These are phyloP conservation scores for Pisolithus orientalis DNA, from an alignment of 768 basidiomycete species.

Conservation along the genomic window DNA sequence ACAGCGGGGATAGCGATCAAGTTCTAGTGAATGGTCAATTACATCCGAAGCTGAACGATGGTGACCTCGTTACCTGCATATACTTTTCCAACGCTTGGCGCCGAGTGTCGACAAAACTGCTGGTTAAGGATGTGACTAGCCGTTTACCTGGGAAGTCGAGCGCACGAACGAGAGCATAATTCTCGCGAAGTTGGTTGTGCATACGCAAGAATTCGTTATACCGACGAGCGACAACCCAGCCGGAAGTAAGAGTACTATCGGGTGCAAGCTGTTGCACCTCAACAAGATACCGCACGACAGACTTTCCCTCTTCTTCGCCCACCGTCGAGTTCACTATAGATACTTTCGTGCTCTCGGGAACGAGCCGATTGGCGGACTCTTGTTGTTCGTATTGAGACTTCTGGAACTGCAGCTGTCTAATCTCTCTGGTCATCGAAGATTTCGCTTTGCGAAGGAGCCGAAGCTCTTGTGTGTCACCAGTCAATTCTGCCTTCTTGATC, in stretches of 20 bases:
- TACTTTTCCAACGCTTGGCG: conserved; percentile 81
- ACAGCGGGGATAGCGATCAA: conserved; percentile 67
- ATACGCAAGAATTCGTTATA: conserved; percentile 94
- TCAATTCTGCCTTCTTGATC: conserved; percentile 92
- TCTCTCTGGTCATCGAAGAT: conserved; percentile 72
- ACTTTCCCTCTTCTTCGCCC: conserved; percentile 80
- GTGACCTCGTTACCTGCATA: conserved; percentile 57
- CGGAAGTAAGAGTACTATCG: conserved; percentile 74
- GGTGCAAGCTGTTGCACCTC: conserved; percentile 85
- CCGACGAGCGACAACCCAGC: conserved; percentile 89
- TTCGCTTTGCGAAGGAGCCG: conserved; percentile 77
- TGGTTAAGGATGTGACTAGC: conserved; percentile 82
- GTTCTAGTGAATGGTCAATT: conserved; percentile 38
- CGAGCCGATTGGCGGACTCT: conserved; percentile 81
- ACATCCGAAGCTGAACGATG: conserved; percentile 1
- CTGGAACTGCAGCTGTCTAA: conserved; percentile 83
- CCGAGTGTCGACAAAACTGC: conserved; percentile 82
- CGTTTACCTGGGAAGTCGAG: conserved; percentile 92
- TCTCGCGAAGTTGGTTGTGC: conserved; percentile 80
- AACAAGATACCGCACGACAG: conserved; percentile 86
- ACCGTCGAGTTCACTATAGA: conserved; percentile 78
- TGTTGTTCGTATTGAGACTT: conserved; percentile 92
- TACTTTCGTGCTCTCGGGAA: conserved; percentile 80
- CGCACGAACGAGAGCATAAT: conserved; percentile 54
- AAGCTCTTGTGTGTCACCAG: conserved; percentile 84